These are phyloP conservation scores for Saksenaea vasiformis DNA, from an alignment of 371 early-diverging fungal genomes.

Conservation along the genomic window DNA sequence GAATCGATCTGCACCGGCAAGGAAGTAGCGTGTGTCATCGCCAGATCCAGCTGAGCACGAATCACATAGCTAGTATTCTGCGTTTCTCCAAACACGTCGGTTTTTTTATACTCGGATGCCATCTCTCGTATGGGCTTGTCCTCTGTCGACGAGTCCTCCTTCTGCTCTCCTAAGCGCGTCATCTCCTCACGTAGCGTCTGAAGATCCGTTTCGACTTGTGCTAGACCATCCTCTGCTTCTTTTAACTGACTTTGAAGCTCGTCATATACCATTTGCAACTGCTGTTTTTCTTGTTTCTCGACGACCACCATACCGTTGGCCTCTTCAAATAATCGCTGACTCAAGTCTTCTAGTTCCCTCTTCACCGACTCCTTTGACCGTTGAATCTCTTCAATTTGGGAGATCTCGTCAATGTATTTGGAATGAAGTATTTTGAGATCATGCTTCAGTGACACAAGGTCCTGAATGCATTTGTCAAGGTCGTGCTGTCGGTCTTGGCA, in stretches of 20 bases:
- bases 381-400: constrained; percentile 69
- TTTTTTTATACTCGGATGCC: not conserved
- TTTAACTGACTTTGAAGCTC: constrained; percentile 60
- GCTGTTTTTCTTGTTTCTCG: constrained; percentile 62
- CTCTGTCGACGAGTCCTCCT: constrained; percentile 2
- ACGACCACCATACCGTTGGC: constrained; percentile 83
- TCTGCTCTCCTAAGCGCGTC: constrained; percentile 1
- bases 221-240: constrained; percentile 14
- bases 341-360: constrained; percentile 75
- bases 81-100: not conserved
- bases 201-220: constrained; percentile 27
- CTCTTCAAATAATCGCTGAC: constrained; percentile 81
- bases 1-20: constrained; percentile 11
- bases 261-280: constrained; percentile 53
- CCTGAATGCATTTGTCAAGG: constrained; percentile 53
- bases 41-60: constrained; percentile 23
- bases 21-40: not conserved
- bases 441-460: constrained; percentile 78
- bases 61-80: not conserved
- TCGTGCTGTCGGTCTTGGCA: not conserved
- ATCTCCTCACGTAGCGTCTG: constrained; percentile 25
- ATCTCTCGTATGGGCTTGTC: not conserved
- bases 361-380: constrained; percentile 66
- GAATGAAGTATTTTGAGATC: constrained; percentile 78
- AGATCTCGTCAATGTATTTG: constrained; percentile 74